Base-by-base conservation (phyloP, 495 filamentous ascomycete species). In the Podospora bellae-mahoneyi region DNA sequence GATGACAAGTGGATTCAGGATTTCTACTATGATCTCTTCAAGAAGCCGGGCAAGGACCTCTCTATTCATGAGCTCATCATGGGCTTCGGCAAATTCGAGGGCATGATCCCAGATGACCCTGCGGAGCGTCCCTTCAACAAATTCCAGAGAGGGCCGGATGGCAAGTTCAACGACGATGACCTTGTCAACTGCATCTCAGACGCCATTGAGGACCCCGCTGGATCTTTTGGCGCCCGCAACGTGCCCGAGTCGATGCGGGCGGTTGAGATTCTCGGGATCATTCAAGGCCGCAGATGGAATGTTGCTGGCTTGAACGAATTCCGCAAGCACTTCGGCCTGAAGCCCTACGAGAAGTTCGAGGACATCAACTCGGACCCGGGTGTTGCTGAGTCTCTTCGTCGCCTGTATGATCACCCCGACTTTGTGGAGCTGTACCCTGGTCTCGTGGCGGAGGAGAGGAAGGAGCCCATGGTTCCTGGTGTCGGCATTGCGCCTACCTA, bases 231-330 rank as follows among this genome's bases (percentile, higher is more conserved):
- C 4, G 89, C 89, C 2, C 87, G 88, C 6, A 89, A 91, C 69
- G 90, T 96, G 0, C 93, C 93, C 0, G 78, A 81, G 15, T 83
- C 91, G 56, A 84, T 97, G 81, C 86, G 86, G 61, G 85, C 87
- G 15, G 83, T 96, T 18, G 93, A 97, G 74, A 90, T 94, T 57
- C 83, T 97, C 0, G 92, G 93, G 48, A 96, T 97, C 65, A 85
- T 92, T 70, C 92, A 96, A 70, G 89, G 90, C 3, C 88, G 93
- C 10, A 84, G 86, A 20, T 96, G 93, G 93, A 92, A 92, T 69
- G 73, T 93, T 26, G 90, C 90, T 1, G 89, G 91, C 3, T 79
- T 97, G 64, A 97, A 97, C 76, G 93, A 97, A 76, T 94, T 97
- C 80, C 83, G 93, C 48, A 83, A 87, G 69, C 92, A 91, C 80